Evolutionary conservation across 768 basidiomycete genomes (phyloP), one percentile per base, ranked within the genome.

Genomic region (Hygrocybe coccinea): DNA sequence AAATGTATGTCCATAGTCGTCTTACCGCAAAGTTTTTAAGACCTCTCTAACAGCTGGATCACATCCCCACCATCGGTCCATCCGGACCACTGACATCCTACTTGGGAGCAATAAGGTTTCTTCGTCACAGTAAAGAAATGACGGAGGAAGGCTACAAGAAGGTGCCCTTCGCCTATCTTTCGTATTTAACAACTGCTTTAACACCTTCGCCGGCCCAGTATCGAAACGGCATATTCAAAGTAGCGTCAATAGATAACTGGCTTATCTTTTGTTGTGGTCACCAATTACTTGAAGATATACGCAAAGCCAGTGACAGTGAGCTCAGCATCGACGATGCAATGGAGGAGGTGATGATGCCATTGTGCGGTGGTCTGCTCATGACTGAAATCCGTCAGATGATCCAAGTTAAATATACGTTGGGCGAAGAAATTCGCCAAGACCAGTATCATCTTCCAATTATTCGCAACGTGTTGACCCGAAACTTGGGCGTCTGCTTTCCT

Each of bases 391-490:
- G 33, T 9, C 33, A 69, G 69, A 55, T 59, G n/a, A 56, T 73
- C 3, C 72, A 74, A 62, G 60, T 68, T 1, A 58, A 67, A 17
- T 71, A 71, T 49, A 75, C 74, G 0, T 50, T 77, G 1, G 74
- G 74, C 9, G 47, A 61, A n/a, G 63, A 60, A 11, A 62, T 74
- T 37, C 62, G 60, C 24, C 45, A 60, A 14, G 67, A 75, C 57
- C 69, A 67, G 0, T 76, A 75, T 56, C 75, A 76, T 46, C 63
- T 75, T 38, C 64, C 64, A 12, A 62, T 75, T n/a, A 62, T 76
- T 29, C 68, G 69, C 6, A 64, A 66, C 2, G 64, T 64, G 12
- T 64, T 78, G 22, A 75, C 71, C 7, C 60, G 74, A 46, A 73
- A 73, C 43, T 55, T 77, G 10, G 63, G 62, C 19, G 59, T 59